These are phyloP conservation scores for Syzygium grande DNA, from an alignment of 345 rosid genomes.

Conservation along the genomic window DNA sequence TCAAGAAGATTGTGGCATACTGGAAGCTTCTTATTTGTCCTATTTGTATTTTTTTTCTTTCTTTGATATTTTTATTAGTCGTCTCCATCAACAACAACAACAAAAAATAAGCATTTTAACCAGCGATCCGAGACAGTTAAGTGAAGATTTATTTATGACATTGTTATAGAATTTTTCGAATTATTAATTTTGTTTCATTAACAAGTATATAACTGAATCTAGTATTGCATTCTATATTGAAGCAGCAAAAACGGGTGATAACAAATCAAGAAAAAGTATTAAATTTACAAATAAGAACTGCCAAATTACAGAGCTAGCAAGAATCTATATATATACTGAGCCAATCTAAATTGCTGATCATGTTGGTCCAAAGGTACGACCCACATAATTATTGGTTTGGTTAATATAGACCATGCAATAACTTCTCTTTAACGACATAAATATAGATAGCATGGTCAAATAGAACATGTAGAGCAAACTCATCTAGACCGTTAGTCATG, in stretches of 20 bases:
- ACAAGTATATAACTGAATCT: neutral
- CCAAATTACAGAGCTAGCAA: too few relatives aligned
- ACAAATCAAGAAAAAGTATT: too few relatives aligned
- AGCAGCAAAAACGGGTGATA: too few relatives aligned
- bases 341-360: too few relatives aligned
- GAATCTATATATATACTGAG: too few relatives aligned
- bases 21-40: neutral
- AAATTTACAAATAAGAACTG: fast-evolving
- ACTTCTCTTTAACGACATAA: too few relatives aligned
- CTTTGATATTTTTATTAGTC: neutral
- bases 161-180: neutral
- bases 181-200: neutral
- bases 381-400: too few relatives aligned
- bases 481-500: too few relatives aligned
- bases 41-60: neutral
- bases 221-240: neutral
- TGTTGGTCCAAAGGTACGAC: too few relatives aligned
- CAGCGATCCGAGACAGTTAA: neutral
- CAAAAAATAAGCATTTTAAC: neutral
- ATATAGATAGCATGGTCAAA: too few relatives aligned
- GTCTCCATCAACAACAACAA: neutral
- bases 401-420: too few relatives aligned
- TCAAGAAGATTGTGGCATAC: neutral
- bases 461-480: too few relatives aligned
- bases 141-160: neutral